Conservation (phyloP, 208 protist species). For the Leishmania braziliensis region DNA sequence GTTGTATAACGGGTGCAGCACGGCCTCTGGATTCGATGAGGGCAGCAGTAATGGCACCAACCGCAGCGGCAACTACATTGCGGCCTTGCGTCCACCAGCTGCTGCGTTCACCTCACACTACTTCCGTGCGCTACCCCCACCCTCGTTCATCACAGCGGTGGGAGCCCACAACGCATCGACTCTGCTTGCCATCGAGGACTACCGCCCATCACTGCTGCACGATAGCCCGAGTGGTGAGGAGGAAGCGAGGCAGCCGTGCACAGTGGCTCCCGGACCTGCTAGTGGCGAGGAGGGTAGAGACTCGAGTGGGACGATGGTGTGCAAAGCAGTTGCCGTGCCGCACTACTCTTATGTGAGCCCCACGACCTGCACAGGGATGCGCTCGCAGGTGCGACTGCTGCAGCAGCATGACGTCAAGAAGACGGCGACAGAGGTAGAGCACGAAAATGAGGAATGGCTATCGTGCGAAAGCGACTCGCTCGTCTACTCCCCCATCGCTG, state of each 20-base stretch:
- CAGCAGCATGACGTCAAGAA: conserved; percentile 11
- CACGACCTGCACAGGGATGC: neutral
- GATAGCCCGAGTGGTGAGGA: conserved; percentile 6
- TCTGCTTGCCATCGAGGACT: conserved; percentile 51
- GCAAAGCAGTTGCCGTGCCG: neutral
- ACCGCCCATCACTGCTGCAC: conserved; percentile 8
- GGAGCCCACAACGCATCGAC: conserved; percentile 8
- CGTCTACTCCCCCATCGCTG: conserved; percentile 21
- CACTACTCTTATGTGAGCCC: conserved; percentile 15
- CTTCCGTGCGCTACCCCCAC: conserved; percentile 56
- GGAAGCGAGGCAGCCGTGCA: neutral
- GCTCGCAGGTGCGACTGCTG: conserved; percentile 1
- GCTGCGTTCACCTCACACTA: conserved; percentile 56
- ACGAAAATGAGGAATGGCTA: conserved; percentile 7
- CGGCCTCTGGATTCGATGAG: neutral
- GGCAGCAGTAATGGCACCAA: neutral
- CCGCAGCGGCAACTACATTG: conserved; percentile 3
- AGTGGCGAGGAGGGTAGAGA: neutral
- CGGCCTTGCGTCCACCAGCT: neutral
- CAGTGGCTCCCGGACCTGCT: neutral
- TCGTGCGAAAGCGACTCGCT: conserved; percentile 13
- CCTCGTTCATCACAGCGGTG: conserved; percentile 15
- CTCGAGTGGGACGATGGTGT: neutral
- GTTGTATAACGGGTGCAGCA: conserved; percentile 2
- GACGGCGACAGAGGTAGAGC: neutral